Evolutionary conservation across 306 rosid genomes (phyloP).

Genomic region (Malus fusca): DNA sequence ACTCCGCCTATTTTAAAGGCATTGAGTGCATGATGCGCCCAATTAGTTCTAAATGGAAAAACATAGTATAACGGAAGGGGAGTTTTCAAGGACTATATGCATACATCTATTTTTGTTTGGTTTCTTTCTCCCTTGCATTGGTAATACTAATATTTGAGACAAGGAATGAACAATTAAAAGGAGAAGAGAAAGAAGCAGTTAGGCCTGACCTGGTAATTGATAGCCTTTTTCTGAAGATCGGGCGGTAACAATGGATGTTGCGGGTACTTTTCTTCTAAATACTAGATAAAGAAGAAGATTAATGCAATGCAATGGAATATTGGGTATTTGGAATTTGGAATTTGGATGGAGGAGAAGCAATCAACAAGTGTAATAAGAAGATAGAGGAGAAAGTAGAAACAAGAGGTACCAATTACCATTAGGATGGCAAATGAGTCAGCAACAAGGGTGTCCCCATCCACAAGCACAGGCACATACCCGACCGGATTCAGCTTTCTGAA

Average conservation of each 20-base stretch:
- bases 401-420: slow-evolving; percentile 29
- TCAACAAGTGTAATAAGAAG: background rate
- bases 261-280: slow-evolving; percentile 82
- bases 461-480: slow-evolving; percentile 60
- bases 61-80: background rate
- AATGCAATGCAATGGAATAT: background rate
- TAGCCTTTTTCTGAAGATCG: slow-evolving; percentile 46
- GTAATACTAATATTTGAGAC: background rate
- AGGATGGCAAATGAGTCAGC: slow-evolving; percentile 69
- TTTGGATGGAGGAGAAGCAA: background rate
- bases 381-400: background rate
- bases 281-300: slow-evolving; percentile 29
- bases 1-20: background rate
- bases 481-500: slow-evolving; percentile 54
- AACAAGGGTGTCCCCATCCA: slow-evolving; percentile 43
- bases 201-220: slow-evolving; percentile 60
- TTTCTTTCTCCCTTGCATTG: background rate
- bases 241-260: slow-evolving; percentile 60
- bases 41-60: background rate
- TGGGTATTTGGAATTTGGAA: background rate
- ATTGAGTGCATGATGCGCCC: background rate
- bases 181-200: background rate
- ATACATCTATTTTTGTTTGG: background rate
- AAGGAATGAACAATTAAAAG: background rate
- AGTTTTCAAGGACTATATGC: background rate